These are phyloP conservation scores for button mushroom (Agaricus bisporus) DNA, from an alignment of 768 basidiomycete species.

Conservation along the genomic window DNA sequence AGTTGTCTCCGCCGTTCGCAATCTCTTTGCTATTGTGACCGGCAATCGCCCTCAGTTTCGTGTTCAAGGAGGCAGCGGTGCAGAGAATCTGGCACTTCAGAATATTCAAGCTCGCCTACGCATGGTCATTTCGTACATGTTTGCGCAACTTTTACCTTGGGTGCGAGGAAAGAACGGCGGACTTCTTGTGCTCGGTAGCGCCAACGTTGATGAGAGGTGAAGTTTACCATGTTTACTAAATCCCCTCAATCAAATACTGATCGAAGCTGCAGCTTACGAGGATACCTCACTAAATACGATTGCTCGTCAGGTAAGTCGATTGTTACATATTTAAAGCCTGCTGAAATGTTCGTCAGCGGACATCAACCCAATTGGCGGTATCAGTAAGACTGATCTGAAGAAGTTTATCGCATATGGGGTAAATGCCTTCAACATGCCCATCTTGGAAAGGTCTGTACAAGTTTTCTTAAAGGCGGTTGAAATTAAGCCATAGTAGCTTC, in stretches of 20 bases:
- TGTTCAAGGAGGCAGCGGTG: conserved; percentile 76
- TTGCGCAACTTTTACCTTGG: conserved; percentile 93
- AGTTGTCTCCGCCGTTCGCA: conserved; percentile 76
- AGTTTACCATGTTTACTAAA: conserved; percentile 1
- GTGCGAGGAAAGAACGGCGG: conserved; percentile 80
- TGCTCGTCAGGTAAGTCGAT: conserved; percentile 69
- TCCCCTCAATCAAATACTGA: not conserved
- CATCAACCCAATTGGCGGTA: conserved; percentile 96
- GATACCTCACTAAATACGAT: conserved; percentile 98
- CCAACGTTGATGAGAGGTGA: conserved; percentile 96
- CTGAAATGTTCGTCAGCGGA: conserved; percentile 52
- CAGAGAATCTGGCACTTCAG: conserved; percentile 94
- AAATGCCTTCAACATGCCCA: conserved; percentile 74
- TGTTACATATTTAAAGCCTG: not conserved
- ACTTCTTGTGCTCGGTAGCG: conserved; percentile 91
- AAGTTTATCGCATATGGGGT: conserved; percentile 87
- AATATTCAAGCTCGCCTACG: conserved; percentile 96
- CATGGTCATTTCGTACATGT: conserved; percentile 93
- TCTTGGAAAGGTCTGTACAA: conserved; percentile 61
- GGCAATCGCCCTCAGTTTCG: conserved; percentile 58
- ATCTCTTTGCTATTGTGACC: conserved; percentile 81
- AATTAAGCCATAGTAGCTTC: conserved; percentile 50
- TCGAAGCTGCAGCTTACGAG: conserved; percentile 62
- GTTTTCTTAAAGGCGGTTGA: not conserved
- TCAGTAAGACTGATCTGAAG: conserved; percentile 97